Evolutionary conservation across 2,329 filamentous ascomycete species (phyloP).

Genomic region (Aspergillus quadrilineatus): DNA sequence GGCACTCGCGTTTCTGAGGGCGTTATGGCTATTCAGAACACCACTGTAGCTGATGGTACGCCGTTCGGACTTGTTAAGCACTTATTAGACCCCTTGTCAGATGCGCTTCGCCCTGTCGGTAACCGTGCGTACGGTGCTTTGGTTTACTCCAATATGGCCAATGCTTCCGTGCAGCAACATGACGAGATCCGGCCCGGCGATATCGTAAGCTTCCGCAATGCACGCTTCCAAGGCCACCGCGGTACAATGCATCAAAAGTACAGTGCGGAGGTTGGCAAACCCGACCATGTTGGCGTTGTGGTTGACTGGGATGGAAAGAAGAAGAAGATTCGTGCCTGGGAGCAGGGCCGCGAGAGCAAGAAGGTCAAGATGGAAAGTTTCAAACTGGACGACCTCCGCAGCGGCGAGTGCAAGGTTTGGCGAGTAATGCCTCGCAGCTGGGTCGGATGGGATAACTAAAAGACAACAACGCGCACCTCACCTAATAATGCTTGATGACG

Average conservation of each 20-base stretch:
- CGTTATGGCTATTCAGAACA: conserved; percentile 70
- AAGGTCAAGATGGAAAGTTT: conserved; percentile 95
- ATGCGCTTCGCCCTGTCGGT: conserved; percentile 80
- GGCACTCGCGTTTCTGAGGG: conserved; percentile 74
- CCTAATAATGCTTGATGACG: conserved; percentile 16
- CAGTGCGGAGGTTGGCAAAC: conserved; percentile 80
- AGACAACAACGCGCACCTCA: not conserved
- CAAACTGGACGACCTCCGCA: conserved; percentile 84
- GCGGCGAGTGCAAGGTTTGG: conserved; percentile 97
- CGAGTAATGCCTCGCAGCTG: conserved; percentile 87
- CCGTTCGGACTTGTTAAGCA: conserved; percentile 75
- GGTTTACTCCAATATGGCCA: conserved; percentile 92
- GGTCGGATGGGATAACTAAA: conserved; percentile 73
- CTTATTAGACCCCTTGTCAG: conserved; percentile 69
- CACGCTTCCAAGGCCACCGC: conserved; percentile 91
- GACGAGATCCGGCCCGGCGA: conserved; percentile 94
- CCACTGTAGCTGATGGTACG: conserved; percentile 78
- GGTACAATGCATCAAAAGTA: conserved; percentile 97
- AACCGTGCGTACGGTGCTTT: conserved; percentile 85
- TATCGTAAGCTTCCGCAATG: conserved; percentile 88
- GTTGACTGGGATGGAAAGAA: conserved; percentile 98
- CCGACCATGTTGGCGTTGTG: conserved; percentile 83
- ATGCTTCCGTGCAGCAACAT: conserved; percentile 83
- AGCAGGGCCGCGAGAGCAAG: conserved; percentile 88
- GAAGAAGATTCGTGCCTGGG: conserved; percentile 94